These are phyloP conservation scores for Boletellus sp. DNA, from an alignment of 768 basidiomycete genomes.

Conservation along the genomic window DNA sequence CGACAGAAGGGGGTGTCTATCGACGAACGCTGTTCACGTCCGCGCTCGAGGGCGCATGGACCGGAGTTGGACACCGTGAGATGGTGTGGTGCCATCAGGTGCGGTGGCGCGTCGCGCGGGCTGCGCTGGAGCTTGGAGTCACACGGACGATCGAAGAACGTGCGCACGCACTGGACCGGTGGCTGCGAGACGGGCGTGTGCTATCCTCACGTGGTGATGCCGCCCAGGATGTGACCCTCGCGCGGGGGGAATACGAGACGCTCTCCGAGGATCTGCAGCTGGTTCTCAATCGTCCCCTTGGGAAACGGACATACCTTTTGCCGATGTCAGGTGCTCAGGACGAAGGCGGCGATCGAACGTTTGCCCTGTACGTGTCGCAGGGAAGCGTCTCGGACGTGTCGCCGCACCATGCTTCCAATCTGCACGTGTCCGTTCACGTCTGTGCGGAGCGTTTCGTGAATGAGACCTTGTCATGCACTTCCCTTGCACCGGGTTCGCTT, in stretches of 20 bases:
- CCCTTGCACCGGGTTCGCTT: conserved; percentile 44
- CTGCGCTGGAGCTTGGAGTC: conserved; percentile 64
- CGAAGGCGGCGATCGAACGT: conserved; percentile 23
- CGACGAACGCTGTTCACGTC: conserved; percentile 77
- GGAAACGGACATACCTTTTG: conserved; percentile 47
- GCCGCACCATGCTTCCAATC: conserved; percentile 44
- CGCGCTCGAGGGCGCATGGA: conserved; percentile 88
- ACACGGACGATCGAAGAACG: conserved; percentile 21
- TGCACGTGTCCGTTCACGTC: conserved; percentile 45
- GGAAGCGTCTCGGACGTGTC: conserved; percentile 51
- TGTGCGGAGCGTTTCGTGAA: conserved; percentile 36
- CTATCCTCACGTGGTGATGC: conserved; percentile 31
- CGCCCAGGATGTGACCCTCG: conserved; percentile 9
- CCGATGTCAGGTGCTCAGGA: conserved; percentile 29
- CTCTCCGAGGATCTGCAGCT: conserved; percentile 40
- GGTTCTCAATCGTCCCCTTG: conserved; percentile 41
- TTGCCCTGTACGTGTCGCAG: conserved; percentile 58
- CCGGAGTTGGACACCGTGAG: conserved; percentile 90
- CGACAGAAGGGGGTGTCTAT: conserved; percentile 29
- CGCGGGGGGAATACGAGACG: conserved; percentile 29
- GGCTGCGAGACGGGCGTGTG: conserved; percentile 63
- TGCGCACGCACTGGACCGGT: conserved; percentile 48
- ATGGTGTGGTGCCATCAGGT: conserved; percentile 99
- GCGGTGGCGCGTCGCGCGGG: conserved; percentile 81
- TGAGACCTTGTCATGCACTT: conserved; percentile 32